phyloP scores from a whole-genome alignment of 768 basidiomycete species.

The Pleurotus pulmonarius region DNA sequence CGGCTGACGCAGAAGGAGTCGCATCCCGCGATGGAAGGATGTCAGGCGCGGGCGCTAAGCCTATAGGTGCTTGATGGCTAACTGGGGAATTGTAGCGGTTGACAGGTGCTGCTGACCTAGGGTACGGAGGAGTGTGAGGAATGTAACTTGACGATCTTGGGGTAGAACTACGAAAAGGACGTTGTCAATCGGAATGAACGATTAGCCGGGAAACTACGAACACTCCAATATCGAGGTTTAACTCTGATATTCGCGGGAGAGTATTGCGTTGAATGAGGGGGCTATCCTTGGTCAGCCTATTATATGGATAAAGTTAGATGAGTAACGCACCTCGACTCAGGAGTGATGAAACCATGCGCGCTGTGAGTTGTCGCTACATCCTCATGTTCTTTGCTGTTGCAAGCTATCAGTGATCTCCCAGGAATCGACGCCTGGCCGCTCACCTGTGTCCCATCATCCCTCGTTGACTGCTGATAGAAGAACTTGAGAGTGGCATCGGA shows the following conservation, averaged over 20 bases:
- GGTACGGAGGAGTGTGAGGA: not conserved
- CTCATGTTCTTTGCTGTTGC: conserved; percentile 15
- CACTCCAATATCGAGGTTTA: not conserved
- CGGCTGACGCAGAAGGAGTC: conserved; percentile 27
- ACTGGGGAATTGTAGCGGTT: not conserved
- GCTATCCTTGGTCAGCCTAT: conserved; percentile 10
- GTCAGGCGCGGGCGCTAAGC: conserved; percentile 17
- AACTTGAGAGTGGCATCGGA: conserved; percentile 8
- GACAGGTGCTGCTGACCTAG: not conserved
- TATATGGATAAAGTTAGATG: not conserved
- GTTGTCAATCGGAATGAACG: too few species aligned
- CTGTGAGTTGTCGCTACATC: conserved; percentile 16
- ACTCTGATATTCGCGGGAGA: conserved; percentile 9
- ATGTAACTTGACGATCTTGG: not conserved
- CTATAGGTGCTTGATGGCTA: conserved; percentile 15
- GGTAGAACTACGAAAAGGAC: not conserved
- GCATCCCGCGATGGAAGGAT: conserved; percentile 10
- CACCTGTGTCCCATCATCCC: conserved; percentile 14
- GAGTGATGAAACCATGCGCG: conserved; percentile 38
- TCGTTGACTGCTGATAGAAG: conserved; percentile 13
- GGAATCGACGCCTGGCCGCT: conserved; percentile 1
- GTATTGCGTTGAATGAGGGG: conserved; percentile 21
- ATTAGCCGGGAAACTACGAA: not conserved
- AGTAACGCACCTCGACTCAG: conserved; percentile 39
- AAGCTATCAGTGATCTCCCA: not conserved